Base-by-base conservation (phyloP, 2,329 filamentous ascomycete genomes). In the Scedosporium apiospermum region DNA sequence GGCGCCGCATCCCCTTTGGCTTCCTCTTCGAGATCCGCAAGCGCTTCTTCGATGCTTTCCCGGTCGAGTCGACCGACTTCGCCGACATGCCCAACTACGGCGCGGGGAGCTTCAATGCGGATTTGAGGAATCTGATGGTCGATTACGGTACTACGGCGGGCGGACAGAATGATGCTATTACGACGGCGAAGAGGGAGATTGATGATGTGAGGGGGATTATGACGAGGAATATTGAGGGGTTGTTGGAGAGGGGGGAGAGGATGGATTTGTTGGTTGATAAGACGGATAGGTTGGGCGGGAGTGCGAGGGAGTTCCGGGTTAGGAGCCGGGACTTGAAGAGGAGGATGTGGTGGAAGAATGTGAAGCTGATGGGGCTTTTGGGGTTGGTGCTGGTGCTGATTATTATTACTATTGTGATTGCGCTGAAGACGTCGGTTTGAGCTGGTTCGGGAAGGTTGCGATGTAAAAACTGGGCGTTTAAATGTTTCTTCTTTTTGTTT, bases 341-440 rank as follows among this genome's bases (percentile, higher is more conserved):
- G 71, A 84, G 88, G 76, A 98, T 99, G 95, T 99, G 95, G 95
- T 98, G 93, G 93, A 98, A 98, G 87, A 98, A 99, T 74, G 84
- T 96, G 57, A 96, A 96, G 79, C 77, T 99, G 68, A 96, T 98
- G 92, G 88, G 85, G 6, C 75, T 99, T 68, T 71, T 93, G 65
- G 80, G 76, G 3, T 71, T 97, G 55, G 91, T 93, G 1, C 76
- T 95, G 27, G 71, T 80, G 55, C 71, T 86, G 65, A 83, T 86
- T 67, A 68, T 86, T 57, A 68, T 83, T 66, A 77, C 79, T n/a
- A 81, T 85, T 63, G 76, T 84, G 30, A 77, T 85, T 64, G 77
- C 80, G 2, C 71, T 80, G 62, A 84, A 82, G 75, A 81, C 79
- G 34, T 42, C 44, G 44, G n/a, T 16, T 27, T 60, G 12, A 21